A percentile compares a stretch with the other conserved stretches of the same genome.
Evolutionary conservation across 225 moss, liverwort and hornwort genomes (phyloP).

Genomic region (Straminergon stramineum): DNA sequence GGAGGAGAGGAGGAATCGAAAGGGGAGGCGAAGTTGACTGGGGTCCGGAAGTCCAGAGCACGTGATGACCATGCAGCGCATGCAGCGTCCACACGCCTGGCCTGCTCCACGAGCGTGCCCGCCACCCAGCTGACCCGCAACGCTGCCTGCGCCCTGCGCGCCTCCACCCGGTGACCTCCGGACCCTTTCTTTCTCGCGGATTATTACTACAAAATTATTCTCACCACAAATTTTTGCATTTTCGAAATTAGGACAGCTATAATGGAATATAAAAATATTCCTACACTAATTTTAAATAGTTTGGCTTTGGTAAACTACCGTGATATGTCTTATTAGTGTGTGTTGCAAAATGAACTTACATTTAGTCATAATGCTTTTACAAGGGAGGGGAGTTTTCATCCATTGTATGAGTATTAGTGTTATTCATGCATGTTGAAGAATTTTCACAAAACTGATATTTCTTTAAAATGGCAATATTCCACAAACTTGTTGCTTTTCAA

Average conservation of each 20-base stretch:
- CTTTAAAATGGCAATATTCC: no score
- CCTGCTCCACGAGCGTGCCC: background rate
- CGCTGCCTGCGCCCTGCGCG: background rate
- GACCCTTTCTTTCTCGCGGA: no score
- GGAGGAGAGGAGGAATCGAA: background rate
- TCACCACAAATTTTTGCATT: background rate
- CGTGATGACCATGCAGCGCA: conserved; percentile 12
- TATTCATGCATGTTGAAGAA: background rate
- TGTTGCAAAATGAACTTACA: background rate
- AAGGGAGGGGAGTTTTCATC: background rate
- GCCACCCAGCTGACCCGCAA: background rate
- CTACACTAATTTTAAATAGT: background rate
- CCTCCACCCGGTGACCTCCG: background rate
- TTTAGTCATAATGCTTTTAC: background rate
- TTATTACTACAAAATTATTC: background rate
- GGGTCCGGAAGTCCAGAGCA: background rate
- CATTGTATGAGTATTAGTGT: background rate
- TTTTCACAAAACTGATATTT: background rate
- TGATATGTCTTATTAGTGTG: background rate
- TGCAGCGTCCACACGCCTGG: background rate
- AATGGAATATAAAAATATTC: background rate
- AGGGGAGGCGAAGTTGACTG: background rate
- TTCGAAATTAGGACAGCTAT: background rate
- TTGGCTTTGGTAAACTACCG: background rate
- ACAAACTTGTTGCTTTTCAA: no score